phyloP scores from a whole-genome alignment of 352 stramenopile species.

The Achlya hypogyna region DNA sequence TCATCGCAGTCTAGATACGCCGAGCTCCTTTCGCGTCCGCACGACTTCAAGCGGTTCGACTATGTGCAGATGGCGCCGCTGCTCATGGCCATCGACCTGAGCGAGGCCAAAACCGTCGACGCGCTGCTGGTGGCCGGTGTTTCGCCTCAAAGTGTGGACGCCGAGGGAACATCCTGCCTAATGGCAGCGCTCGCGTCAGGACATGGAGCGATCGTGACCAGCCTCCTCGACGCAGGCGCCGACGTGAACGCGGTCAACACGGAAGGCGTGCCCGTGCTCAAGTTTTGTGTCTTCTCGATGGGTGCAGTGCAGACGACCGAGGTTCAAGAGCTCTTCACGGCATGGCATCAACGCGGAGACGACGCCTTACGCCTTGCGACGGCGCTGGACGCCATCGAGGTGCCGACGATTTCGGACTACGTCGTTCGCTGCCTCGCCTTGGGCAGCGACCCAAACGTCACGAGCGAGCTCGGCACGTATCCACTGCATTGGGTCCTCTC shows the following conservation, averaged over 20 bases:
- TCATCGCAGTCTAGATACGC: slow-evolving; percentile 28
- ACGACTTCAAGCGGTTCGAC: slow-evolving; percentile 37
- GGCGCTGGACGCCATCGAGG: slow-evolving; percentile 10
- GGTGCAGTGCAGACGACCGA: background rate
- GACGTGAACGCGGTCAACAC: slow-evolving; percentile 48
- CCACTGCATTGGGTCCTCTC: slow-evolving; percentile 55
- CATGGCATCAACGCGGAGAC: slow-evolving; percentile 18
- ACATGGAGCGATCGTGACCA: slow-evolving; percentile 27
- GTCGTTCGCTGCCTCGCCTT: slow-evolving; percentile 30
- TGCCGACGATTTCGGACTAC: slow-evolving; percentile 32
- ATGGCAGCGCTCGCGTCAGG: slow-evolving; percentile 52
- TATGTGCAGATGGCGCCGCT: slow-evolving; percentile 43
- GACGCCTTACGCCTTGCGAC: slow-evolving; percentile 18
- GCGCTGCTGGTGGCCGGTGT: slow-evolving; percentile 23
- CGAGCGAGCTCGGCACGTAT: slow-evolving; percentile 48
- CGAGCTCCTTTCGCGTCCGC: slow-evolving; percentile 33
- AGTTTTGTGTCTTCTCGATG: slow-evolving; percentile 36
- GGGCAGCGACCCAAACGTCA: slow-evolving; percentile 49
- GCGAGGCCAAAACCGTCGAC: background rate
- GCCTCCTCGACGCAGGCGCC: slow-evolving; percentile 28
- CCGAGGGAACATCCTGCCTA: slow-evolving; percentile 35
- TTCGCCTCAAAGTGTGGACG: slow-evolving; percentile 24
- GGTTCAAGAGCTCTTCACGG: slow-evolving; percentile 18
- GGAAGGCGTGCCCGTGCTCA: slow-evolving; percentile 53
- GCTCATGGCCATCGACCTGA: slow-evolving; percentile 44